Conservation (phyloP, 768 basidiomycete genomes). For the Lactarius deliciosus region DNA sequence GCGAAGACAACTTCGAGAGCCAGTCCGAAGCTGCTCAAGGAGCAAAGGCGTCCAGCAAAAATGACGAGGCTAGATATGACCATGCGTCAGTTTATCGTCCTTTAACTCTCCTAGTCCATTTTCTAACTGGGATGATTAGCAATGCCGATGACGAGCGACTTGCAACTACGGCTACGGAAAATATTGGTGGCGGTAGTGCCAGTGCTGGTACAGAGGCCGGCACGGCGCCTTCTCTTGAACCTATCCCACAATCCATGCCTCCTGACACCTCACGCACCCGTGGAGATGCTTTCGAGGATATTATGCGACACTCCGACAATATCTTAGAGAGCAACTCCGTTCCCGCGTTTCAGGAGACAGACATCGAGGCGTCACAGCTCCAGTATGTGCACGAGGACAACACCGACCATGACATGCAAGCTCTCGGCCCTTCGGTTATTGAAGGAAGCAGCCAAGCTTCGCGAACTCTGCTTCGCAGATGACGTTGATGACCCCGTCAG, state of each 20-base stretch:
- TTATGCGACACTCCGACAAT: constrained; percentile 79
- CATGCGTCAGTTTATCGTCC: constrained; percentile 11
- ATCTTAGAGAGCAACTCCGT: constrained; percentile 55
- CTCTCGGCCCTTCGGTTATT: constrained; percentile 81
- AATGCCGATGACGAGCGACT: constrained; percentile 1
- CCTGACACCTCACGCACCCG: constrained; percentile 67
- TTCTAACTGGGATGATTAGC: constrained; percentile 10
- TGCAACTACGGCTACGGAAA: constrained; percentile 10
- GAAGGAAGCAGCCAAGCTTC: constrained; percentile 83
- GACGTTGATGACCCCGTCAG: constrained; percentile 42
- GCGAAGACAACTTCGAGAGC: constrained; percentile 12
- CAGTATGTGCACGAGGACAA: constrained; percentile 79
- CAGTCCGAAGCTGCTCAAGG: constrained; percentile 16
- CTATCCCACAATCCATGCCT: constrained; percentile 35
- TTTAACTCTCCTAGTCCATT: not conserved
- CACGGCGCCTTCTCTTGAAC: constrained; percentile 39
- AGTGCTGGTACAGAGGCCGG: constrained; percentile 49
- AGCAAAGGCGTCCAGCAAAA: constrained; percentile 14
- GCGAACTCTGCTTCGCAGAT: constrained; percentile 77
- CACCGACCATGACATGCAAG: constrained; percentile 74
- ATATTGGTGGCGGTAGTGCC: constrained; percentile 32
- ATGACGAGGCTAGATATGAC: constrained; percentile 8
- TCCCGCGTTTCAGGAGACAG: constrained; percentile 33
- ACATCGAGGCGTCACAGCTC: constrained; percentile 51
- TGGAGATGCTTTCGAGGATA: constrained; percentile 80